Evolutionary conservation across 176 grass and related monocot species (phyloP).

Genomic region (Cenchrus fungigraminus): DNA sequence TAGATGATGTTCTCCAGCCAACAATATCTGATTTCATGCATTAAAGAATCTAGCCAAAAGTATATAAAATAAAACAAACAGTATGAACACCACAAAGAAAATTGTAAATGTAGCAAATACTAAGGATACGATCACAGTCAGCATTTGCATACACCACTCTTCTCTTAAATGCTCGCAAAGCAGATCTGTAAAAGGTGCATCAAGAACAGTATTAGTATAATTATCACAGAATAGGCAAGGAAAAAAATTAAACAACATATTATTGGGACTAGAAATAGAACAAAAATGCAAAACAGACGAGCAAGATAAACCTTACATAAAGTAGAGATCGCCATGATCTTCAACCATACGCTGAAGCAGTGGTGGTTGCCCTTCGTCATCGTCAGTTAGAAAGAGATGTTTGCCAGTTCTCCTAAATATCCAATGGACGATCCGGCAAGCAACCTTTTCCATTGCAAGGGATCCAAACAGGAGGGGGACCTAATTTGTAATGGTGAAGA

Average conservation of each 20-base stretch:
- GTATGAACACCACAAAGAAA: background rate
- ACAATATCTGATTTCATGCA: conserved; percentile 72
- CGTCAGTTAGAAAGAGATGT: conserved; percentile 93
- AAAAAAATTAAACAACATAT: background rate
- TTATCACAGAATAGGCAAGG: background rate
- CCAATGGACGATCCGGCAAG: conserved; percentile 77
- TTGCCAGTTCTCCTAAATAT: conserved; percentile 88
- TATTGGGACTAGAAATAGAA: background rate
- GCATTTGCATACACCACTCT: conserved; percentile 82
- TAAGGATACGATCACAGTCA: conserved; percentile 89
- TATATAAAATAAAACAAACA: background rate
- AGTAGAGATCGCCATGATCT: conserved; percentile 65
- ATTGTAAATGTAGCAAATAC: background rate
- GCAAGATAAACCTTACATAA: conserved; percentile 74
- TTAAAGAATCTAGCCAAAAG: conserved; percentile 46
- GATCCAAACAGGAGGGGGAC: conserved; percentile 86
- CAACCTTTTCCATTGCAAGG: conserved; percentile 75
- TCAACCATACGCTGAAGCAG: conserved; percentile 83
- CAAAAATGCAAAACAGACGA: conserved; percentile 11
- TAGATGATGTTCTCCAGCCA: conserved; percentile 98
- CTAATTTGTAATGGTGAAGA: conserved; percentile 49
- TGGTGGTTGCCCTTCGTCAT: conserved; percentile 71
- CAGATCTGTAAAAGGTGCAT: conserved; percentile 57
- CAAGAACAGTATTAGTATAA: conserved; percentile 17
- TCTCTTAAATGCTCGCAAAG: conserved; percentile 67